Base-by-base conservation (phyloP, 495 filamentous ascomycete species). In the Hyaloscypha bicolor region DNA sequence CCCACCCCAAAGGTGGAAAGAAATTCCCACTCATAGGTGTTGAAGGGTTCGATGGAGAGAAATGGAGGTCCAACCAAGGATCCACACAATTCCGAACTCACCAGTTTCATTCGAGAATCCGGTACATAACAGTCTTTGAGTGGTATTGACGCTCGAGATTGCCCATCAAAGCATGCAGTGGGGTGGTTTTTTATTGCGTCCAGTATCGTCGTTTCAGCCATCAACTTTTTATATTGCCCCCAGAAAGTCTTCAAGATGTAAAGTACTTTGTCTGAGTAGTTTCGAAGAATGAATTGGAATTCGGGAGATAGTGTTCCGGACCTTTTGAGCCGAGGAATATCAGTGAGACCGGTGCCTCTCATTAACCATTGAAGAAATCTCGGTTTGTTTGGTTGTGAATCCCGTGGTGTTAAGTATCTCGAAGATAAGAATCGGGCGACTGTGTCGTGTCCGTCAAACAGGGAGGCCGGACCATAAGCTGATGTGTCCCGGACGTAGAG, bases 41-140 rank as follows among this genome's bases (percentile, higher is more conserved):
- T 53, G 51, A 53, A 53, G 51, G 51, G 51, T 14, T 53, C 51
- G 51, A 53, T 53, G 51, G 51, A 53, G 51, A 53, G 51, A 53
- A 53, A 53, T 53, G 51, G 51, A 53, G 51, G 51, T 53, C 51
- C 51, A 53, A 53, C 51, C 51, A 53, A 14, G 51, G 51, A 53
- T 53, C 51, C 51, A 19, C 22, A 53, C 19, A 53, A 53, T 53
- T 53, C 51, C 16, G 51, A 53, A 53, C 51, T 53, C 51, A 53
- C 51, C 16, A 53, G 51, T 53, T 53, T 53, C 51, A 53, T 53
- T 53, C 51, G 51, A 53, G 51, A 53, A 53, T 53, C 51, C 51
- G 51, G 51, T 53, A 53, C 51, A 53, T 53, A 53, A 53, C 51
- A 53, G 51, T 53, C 51, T 25, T 53, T 53, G 6, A 53, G 51